phyloP scores from a whole-genome alignment of 176 grass and related monocot species.

The Puccinellia tenuiflora region DNA sequence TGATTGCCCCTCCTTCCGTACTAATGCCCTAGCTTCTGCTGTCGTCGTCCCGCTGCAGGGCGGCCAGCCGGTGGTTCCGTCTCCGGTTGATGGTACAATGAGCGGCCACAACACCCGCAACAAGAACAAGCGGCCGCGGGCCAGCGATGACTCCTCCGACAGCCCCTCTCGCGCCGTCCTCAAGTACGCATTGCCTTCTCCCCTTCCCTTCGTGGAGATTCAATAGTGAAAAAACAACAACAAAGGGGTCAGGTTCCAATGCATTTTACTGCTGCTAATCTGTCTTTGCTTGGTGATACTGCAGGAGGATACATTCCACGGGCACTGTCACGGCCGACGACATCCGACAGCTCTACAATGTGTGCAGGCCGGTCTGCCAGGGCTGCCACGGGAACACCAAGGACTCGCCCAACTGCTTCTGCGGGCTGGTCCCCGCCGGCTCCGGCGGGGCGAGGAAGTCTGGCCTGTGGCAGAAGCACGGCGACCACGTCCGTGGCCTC shows the following conservation, averaged over 20 bases:
- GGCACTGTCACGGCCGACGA: slow-evolving; percentile 54
- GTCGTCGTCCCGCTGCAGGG: slow-evolving; percentile 2
- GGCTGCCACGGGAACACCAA: slow-evolving; percentile 89
- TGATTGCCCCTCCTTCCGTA: not conserved
- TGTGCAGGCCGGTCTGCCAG: slow-evolving; percentile 60
- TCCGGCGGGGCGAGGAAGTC: slow-evolving; percentile 56
- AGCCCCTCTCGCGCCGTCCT: slow-evolving; percentile 51
- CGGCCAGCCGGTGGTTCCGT: not conserved
- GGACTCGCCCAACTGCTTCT: slow-evolving; percentile 94
- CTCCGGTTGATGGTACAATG: slow-evolving; percentile 44
- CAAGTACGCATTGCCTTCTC: slow-evolving; percentile 47
- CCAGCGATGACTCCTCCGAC: slow-evolving; percentile 41
- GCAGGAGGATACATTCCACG: slow-evolving; percentile 82
- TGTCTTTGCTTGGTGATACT: slow-evolving; percentile 3
- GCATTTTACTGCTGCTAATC: not conserved
- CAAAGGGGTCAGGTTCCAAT: not conserved
- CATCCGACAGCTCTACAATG: slow-evolving; percentile 68
- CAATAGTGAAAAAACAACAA: not conserved
- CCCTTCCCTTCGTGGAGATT: not conserved
- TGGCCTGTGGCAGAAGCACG: slow-evolving; percentile 79
- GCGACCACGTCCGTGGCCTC: slow-evolving; percentile 58
- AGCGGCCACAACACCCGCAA: slow-evolving; percentile 89
- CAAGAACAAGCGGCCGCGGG: slow-evolving; percentile 71
- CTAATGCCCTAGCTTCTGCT: slow-evolving; percentile 19
- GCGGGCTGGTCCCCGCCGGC: slow-evolving; percentile 57